Conservation (phyloP, 441 rosid species). For the Metrosideros polymorpha region DNA sequence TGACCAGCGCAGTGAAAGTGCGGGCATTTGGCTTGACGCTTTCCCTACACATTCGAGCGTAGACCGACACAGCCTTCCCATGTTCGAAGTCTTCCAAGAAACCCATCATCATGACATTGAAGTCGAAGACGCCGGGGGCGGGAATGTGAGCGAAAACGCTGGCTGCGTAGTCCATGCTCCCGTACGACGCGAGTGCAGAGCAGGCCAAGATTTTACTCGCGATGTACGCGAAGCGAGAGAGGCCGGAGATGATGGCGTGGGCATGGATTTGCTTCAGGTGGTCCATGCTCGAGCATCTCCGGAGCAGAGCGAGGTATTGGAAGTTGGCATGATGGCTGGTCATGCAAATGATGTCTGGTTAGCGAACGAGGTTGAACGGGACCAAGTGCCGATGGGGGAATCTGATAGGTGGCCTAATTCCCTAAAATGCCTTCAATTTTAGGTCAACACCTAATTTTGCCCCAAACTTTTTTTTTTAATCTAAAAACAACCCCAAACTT, state of each 20-base stretch:
- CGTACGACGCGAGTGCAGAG: neutral
- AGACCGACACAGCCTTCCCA: neutral
- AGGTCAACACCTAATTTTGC: too few species aligned
- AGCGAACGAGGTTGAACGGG: neutral
- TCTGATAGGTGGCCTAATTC: too few species aligned
- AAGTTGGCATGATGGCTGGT: neutral
- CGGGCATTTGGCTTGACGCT: neutral
- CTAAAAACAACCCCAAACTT: too few species aligned
- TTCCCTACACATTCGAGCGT: neutral
- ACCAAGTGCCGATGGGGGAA: too few species aligned
- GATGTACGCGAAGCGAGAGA: neutral
- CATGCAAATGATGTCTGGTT: neutral
- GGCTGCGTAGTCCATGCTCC: neutral
- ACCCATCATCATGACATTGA: neutral
- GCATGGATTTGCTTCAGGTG: slow-evolving; percentile 1
- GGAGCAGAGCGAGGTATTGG: neutral
- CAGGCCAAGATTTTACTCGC: neutral
- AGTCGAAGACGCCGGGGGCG: neutral
- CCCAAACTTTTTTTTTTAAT: too few species aligned
- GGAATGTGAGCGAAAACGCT: neutral
- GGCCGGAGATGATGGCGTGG: neutral
- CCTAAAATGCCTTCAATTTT: too few species aligned
- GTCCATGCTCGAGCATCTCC: neutral
- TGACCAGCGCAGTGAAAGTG: neutral
- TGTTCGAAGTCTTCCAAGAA: neutral